Evolutionary conservation across 345 rosid genomes (phyloP).

Genomic region (Populus pruinosa): DNA sequence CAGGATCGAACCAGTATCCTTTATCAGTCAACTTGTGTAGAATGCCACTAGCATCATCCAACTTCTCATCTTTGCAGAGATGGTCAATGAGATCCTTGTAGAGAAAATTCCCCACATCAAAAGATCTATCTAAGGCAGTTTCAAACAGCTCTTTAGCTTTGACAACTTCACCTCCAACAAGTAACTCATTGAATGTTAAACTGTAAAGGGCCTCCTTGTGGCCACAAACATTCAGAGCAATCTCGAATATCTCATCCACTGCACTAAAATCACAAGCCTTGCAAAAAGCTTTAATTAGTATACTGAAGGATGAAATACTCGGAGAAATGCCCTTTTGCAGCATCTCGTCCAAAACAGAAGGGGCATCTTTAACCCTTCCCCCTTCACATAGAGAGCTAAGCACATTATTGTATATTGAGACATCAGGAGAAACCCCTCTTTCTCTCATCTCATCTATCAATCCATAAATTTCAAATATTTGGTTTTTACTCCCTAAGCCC

Average conservation of each 20-base stretch:
- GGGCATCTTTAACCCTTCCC: slow-evolving; percentile 75
- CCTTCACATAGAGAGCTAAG: slow-evolving; percentile 76
- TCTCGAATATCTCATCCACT: slow-evolving; percentile 75
- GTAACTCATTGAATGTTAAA: slow-evolving; percentile 74
- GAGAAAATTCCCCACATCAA: slow-evolving; percentile 56
- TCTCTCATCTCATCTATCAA: slow-evolving; percentile 94
- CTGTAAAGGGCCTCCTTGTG: slow-evolving; percentile 77
- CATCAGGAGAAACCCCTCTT: slow-evolving; percentile 76
- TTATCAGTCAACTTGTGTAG: slow-evolving; percentile 59
- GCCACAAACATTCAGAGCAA: slow-evolving; percentile 72
- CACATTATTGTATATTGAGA: slow-evolving; percentile 67
- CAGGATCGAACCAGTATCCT: slow-evolving; percentile 76
- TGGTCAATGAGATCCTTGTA: slow-evolving; percentile 66
- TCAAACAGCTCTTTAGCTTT: slow-evolving; percentile 71
- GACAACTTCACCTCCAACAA: slow-evolving; percentile 52
- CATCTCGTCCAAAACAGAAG: slow-evolving; percentile 78
- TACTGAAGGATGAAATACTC: slow-evolving; percentile 62
- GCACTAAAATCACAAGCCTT: slow-evolving; percentile 56
- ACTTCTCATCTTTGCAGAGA: slow-evolving; percentile 60
- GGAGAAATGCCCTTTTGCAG: slow-evolving; percentile 67
- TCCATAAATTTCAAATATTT: slow-evolving; percentile 88
- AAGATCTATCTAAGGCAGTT: slow-evolving; percentile 60
- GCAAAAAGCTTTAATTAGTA: slow-evolving; percentile 72
- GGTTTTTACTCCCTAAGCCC: slow-evolving; percentile 73
- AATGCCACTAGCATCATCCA: slow-evolving; percentile 62